phyloP scores from a whole-genome alignment of 1,284 basidiomycete species.

The Puccinia polysora region DNA sequence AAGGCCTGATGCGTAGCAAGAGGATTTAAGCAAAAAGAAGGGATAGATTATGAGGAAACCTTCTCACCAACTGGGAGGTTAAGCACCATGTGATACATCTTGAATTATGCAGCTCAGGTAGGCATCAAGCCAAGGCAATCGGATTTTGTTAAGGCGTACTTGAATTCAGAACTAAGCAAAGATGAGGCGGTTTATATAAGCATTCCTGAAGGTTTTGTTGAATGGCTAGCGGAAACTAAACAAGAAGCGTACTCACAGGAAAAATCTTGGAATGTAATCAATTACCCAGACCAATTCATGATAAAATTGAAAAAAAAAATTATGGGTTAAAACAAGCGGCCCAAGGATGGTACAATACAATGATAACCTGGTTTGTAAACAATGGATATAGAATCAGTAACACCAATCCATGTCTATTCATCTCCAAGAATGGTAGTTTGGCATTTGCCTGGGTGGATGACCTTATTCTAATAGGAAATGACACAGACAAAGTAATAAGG shows the following conservation, averaged over 20 bases:
- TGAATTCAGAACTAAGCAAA: slow-evolving; percentile 11
- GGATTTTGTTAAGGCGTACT: slow-evolving; percentile 8
- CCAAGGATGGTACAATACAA: slow-evolving; percentile 12
- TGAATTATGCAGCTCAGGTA: background rate
- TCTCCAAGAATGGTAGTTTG: background rate
- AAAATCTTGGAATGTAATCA: background rate
- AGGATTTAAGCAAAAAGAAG: slow-evolving; percentile 17
- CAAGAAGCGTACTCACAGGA: background rate
- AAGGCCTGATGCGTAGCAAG: slow-evolving; percentile 8
- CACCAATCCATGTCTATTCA: slow-evolving; percentile 25
- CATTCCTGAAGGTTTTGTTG: background rate
- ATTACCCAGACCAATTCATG: background rate
- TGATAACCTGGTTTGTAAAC: slow-evolving; percentile 3
- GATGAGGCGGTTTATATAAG: slow-evolving; percentile 1
- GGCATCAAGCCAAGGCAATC: background rate
- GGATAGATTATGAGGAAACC: slow-evolving; percentile 3
- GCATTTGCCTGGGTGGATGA: slow-evolving; percentile 21
- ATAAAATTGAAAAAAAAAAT: slow-evolving; percentile 14
- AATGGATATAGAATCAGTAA: slow-evolving; percentile 10
- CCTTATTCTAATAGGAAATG: background rate
- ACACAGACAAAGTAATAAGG: background rate
- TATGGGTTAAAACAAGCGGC: slow-evolving; percentile 39
- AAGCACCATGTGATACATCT: background rate
- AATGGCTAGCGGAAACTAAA: slow-evolving; percentile 18
- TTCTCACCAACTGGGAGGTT: slow-evolving; percentile 5